Conservation (phyloP, 371 early-diverging fungal genomes). For the Mortierella sp. region DNA sequence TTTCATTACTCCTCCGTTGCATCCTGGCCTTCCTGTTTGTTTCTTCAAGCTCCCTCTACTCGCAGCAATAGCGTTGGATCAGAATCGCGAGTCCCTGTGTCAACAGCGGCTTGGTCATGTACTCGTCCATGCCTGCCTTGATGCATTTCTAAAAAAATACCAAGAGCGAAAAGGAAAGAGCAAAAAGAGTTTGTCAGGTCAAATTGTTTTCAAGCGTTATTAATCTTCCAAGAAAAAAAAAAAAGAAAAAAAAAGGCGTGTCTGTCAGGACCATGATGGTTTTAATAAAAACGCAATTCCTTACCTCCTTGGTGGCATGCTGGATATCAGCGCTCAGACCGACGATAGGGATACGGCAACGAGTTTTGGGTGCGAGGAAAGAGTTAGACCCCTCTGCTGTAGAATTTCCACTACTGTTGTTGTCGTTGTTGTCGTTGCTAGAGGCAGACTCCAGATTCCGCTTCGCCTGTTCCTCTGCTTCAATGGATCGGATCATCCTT, state of each 20-base stretch:
- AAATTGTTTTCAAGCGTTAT: neutral
- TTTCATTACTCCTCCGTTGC: neutral
- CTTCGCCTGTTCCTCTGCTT: slow-evolving; percentile 34
- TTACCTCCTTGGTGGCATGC: slow-evolving; percentile 61
- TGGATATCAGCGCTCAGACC: slow-evolving; percentile 74
- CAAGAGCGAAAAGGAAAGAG: too few relatives aligned
- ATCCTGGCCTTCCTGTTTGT: neutral
- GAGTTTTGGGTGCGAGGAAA: neutral
- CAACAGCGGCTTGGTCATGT: slow-evolving; percentile 71
- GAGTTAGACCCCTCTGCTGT: too few relatives aligned
- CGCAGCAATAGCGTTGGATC: slow-evolving; percentile 53
- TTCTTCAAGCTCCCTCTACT: neutral
- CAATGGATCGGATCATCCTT: slow-evolving; percentile 62
- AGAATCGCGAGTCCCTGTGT: slow-evolving; percentile 52
- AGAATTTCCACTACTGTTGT: neutral
- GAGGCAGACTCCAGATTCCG: neutral
- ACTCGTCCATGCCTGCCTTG: slow-evolving; percentile 73
- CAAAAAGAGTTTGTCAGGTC: neutral
- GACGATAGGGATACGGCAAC: slow-evolving; percentile 65
- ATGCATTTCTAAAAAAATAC: slow-evolving; percentile 53
- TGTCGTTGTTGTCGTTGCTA: neutral
- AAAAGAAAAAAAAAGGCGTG: too few relatives aligned
- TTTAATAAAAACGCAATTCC: neutral
- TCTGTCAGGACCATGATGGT: neutral
- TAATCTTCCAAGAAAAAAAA: too few relatives aligned